These are phyloP conservation scores for Prunus yedoensis DNA, from an alignment of 331 rosid genomes.

Conservation along the genomic window DNA sequence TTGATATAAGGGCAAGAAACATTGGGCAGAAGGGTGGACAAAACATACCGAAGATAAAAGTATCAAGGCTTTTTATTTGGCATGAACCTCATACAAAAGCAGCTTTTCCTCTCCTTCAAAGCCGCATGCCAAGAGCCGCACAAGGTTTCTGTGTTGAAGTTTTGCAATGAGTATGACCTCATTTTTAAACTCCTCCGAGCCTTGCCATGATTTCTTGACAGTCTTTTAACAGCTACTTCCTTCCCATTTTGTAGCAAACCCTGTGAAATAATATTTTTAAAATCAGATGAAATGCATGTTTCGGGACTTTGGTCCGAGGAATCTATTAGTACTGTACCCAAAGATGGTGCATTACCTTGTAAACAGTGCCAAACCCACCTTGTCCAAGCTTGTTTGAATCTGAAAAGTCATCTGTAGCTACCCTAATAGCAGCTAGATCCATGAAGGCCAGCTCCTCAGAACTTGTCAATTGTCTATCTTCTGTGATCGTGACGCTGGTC, in stretches of 20 bases:
- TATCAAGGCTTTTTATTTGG: conserved; percentile 53
- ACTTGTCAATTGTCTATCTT: conserved; percentile 43
- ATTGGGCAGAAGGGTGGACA: not conserved
- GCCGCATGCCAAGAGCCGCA: conserved; percentile 46
- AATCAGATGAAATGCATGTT: not conserved
- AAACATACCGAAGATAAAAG: conserved; percentile 45
- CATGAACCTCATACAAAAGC: conserved; percentile 50
- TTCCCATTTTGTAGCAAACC: conserved; percentile 32
- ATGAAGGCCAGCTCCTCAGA: conserved; percentile 44
- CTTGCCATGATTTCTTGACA: conserved; percentile 46
- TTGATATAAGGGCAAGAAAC: too few species aligned
- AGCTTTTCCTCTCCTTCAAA: conserved; percentile 51
- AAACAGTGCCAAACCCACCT: conserved; percentile 54
- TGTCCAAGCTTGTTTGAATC: conserved; percentile 47
- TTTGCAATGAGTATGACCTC: conserved; percentile 46
- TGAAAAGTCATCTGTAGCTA: conserved; percentile 44
- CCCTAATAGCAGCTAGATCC: conserved; percentile 26
- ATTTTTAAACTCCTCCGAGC: conserved; percentile 46
- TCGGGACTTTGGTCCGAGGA: too few species aligned
- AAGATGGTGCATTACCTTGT: conserved; percentile 31
- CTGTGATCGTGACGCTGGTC: conserved; percentile 33
- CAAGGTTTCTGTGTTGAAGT: conserved; percentile 60
- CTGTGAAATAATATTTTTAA: not conserved
- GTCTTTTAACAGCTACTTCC: conserved; percentile 55
- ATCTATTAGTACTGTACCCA: not conserved